Percentiles rank a stretch among this genome's conserved stretches.
Conservation (phyloP, 352 stramenopile species). For the Phytophthora quininea region DNA sequence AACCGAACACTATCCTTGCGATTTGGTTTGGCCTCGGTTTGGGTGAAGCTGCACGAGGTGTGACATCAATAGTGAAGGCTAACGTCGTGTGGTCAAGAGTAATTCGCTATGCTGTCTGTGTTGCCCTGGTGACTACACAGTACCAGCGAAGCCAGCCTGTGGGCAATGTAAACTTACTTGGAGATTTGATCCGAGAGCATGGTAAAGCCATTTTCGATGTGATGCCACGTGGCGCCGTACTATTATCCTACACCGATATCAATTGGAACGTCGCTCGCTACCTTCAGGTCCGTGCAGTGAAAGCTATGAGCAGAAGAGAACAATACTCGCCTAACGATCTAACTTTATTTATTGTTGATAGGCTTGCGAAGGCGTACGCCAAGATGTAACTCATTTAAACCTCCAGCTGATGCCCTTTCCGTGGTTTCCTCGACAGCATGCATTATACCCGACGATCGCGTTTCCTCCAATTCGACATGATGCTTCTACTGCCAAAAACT, state of each 20-base stretch:
- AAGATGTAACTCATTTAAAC: constrained; percentile 72
- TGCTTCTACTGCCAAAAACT: constrained; percentile 46
- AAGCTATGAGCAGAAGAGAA: not conserved
- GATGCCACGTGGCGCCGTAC: constrained; percentile 50
- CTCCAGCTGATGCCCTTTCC: constrained; percentile 86
- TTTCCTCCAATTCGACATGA: constrained; percentile 44
- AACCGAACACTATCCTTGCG: constrained; percentile 90
- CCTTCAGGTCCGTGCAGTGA: constrained; percentile 42
- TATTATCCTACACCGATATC: constrained; percentile 85
- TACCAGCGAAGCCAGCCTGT: constrained; percentile 16
- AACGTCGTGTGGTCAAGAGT: constrained; percentile 4
- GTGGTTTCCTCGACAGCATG: constrained; percentile 71
- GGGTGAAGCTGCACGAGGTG: constrained; percentile 5
- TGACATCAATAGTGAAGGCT: constrained; percentile 9
- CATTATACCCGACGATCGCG: constrained; percentile 36
- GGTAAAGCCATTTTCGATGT: constrained; percentile 47
- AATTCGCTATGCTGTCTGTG: constrained; percentile 24
- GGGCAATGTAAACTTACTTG: not conserved
- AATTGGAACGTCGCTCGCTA: constrained; percentile 86
- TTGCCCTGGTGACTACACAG: constrained; percentile 20
- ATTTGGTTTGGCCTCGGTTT: constrained; percentile 83
- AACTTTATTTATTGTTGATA: constrained; percentile 1
- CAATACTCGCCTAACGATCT: not conserved
- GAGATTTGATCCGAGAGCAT: constrained; percentile 46
- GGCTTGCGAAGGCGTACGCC: constrained; percentile 54